Evolutionary conservation across 805 yeast genomes (phyloP).

Genomic region (Lachancea sp.): DNA sequence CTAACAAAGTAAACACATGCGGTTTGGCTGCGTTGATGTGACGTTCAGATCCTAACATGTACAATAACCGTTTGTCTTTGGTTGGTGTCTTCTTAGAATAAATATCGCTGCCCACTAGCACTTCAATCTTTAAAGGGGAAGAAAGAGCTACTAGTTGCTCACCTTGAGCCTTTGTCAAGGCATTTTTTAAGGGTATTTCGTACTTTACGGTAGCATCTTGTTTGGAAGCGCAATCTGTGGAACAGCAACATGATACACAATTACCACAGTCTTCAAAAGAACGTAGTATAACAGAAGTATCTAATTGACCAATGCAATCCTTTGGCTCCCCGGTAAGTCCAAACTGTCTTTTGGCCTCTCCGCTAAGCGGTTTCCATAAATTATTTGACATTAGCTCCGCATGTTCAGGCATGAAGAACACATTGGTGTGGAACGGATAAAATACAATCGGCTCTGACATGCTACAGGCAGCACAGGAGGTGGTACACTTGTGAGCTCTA

Average conservation of each 20-base stretch:
- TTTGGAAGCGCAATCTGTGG: neutral
- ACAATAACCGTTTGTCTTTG: constrained; percentile 7
- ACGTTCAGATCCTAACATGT: constrained; percentile 19
- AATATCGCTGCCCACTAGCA: constrained; percentile 12
- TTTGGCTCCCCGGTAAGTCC: neutral
- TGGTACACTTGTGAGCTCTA: neutral
- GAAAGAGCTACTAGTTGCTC: constrained; percentile 12
- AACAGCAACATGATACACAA: neutral
- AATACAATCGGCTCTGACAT: neutral
- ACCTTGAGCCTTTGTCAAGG: neutral
- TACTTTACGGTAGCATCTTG: neutral
- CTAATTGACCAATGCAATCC: neutral
- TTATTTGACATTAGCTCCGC: constrained; percentile 1
- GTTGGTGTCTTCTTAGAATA: neutral
- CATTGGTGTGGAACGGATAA: constrained; percentile 1
- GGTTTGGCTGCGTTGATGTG: constrained; percentile 16
- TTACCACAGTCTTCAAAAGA: neutral
- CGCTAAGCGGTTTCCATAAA: constrained; percentile 4
- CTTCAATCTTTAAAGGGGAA: constrained; percentile 17
- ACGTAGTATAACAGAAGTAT: neutral
- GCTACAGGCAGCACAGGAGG: neutral
- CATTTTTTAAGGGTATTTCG: neutral
- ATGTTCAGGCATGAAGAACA: constrained; percentile 5
- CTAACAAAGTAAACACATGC: constrained; percentile 16
- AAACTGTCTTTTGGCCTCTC: neutral